Conservation (phyloP, 345 rosid species). For the Angophora floribunda region DNA sequence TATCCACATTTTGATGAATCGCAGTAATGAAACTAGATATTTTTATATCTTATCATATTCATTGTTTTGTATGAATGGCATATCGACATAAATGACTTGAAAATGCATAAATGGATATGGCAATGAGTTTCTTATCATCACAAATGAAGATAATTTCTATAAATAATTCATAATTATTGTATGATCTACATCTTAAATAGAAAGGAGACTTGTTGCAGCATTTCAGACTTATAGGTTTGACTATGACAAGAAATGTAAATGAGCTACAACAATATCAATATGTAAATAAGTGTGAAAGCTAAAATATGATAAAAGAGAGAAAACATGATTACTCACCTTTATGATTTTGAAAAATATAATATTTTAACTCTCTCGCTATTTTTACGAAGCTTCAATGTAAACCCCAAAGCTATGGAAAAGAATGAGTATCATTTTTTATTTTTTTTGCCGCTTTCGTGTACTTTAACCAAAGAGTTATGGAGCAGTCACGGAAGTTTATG, state of each 20-base stretch:
- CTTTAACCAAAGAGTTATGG: not conserved
- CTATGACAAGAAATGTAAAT: not conserved
- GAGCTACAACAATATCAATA: not conserved
- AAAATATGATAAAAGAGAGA: not conserved
- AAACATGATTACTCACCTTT: not conserved
- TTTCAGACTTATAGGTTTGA: not conserved
- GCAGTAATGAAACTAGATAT: accelerated
- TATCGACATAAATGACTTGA: not conserved
- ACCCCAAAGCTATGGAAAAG: not conserved
- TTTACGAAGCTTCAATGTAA: not conserved
- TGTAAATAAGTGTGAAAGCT: not conserved
- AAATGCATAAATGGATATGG: not conserved
- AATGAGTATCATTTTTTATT: not conserved
- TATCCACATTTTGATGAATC: accelerated
- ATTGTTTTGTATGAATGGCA: too few relatives aligned
- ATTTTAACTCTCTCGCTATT: too few relatives aligned
- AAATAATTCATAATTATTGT: not conserved
- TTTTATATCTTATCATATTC: too few relatives aligned
- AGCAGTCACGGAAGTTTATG: not conserved
- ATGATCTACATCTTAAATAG: not conserved
- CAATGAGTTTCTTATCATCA: too few relatives aligned
- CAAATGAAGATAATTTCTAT: not conserved
- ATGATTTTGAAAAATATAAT: accelerated
- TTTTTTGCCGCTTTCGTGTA: not conserved
- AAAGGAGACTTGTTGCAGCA: not conserved